Evolutionary conservation across 129 eudicot genomes (phyloP), one percentile per base, ranked within the genome.

Genomic region (Glebionis coronaria): DNA sequence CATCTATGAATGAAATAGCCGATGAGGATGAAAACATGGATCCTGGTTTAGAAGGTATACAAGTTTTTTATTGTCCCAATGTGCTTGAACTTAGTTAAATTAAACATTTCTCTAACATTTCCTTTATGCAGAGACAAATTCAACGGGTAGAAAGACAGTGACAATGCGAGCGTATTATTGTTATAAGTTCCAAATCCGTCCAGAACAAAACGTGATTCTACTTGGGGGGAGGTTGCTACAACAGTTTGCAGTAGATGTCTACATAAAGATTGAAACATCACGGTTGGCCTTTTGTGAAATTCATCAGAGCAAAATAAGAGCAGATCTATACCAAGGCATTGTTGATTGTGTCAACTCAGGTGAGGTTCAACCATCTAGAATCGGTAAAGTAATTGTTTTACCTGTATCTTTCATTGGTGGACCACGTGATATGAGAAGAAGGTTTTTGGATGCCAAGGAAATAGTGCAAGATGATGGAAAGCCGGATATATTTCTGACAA

Each of bases 331-430:
- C 19, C 60, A 74, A 44, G 81, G 67, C 0, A 5, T 75, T 0
- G 12, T 75, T 0, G 84, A 75, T 42, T 63, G 54, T 18, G 4
- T 75, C 11, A 3, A 2, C 2, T 9, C 8, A 3, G 67, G 81
- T n/a, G 71, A 57, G 10, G 3, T 7, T 13, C 21, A 9, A 16
- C 70, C 44, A 4, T 9, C 47, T 9, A 23, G 58, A 42, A 49
- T 81, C 1, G 71, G 82, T n/a, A 0, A 38, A 31, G 12, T 44
- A 65, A 13, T 76, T n/a, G n/a, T 77, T 0, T 31, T 81, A 0
- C 80, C 76, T 3, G 55, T 69, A 38, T 65, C 73, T 0, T 81
- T 76, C 10, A 67, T 76, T 12, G 82, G 79, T 8, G 79, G 82
- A 1, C 79, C 79, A 9, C 29, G 79, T 7, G 79, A 81, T 9